These are phyloP conservation scores for Rasamsonia emersonii DNA, from an alignment of 2,329 filamentous ascomycete species.

Conservation along the genomic window DNA sequence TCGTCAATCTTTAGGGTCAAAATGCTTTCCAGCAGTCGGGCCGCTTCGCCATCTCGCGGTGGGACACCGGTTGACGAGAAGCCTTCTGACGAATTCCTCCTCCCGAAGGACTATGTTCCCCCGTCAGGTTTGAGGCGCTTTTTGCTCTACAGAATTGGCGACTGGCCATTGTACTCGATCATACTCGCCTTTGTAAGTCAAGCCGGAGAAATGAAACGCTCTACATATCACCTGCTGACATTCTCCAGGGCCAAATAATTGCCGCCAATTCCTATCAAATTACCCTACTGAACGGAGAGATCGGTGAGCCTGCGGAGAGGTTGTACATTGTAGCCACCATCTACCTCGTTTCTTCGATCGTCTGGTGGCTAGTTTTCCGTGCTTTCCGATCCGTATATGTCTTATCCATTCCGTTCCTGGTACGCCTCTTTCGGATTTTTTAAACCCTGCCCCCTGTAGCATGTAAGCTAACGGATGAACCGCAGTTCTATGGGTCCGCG, in stretches of 20 bases:
- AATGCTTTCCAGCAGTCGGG: background rate
- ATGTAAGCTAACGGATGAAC: background rate
- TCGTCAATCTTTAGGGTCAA: slow-evolving; percentile 7
- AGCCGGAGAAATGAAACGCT: background rate
- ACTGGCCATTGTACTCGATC: slow-evolving; percentile 53
- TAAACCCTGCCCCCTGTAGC: background rate
- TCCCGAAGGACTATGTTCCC: slow-evolving; percentile 42
- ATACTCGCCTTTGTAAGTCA: slow-evolving; percentile 40
- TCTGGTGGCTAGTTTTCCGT: slow-evolving; percentile 53
- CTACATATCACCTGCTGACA: background rate
- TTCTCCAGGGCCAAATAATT: slow-evolving; percentile 41
- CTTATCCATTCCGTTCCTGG: slow-evolving; percentile 46
- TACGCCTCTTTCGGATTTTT: slow-evolving; percentile 3
- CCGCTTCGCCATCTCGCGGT: background rate
- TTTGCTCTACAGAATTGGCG: slow-evolving; percentile 43
- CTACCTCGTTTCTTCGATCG: slow-evolving; percentile 44
- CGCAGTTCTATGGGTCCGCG: slow-evolving; percentile 36
- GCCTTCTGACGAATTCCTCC: slow-evolving; percentile 40
- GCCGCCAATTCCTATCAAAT: slow-evolving; percentile 56
- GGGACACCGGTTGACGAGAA: slow-evolving; percentile 18
- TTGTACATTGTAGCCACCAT: slow-evolving; percentile 49
- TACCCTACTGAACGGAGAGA: slow-evolving; percentile 50
- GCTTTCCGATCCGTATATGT: slow-evolving; percentile 43
- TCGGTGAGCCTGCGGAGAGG: slow-evolving; percentile 46
- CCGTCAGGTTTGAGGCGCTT: slow-evolving; percentile 43